Percentiles rank a stretch among this genome's conserved stretches.
These are phyloP conservation scores for Colletotrichum eleusines DNA, from an alignment of 2,329 filamentous ascomycete genomes.

Conservation along the genomic window DNA sequence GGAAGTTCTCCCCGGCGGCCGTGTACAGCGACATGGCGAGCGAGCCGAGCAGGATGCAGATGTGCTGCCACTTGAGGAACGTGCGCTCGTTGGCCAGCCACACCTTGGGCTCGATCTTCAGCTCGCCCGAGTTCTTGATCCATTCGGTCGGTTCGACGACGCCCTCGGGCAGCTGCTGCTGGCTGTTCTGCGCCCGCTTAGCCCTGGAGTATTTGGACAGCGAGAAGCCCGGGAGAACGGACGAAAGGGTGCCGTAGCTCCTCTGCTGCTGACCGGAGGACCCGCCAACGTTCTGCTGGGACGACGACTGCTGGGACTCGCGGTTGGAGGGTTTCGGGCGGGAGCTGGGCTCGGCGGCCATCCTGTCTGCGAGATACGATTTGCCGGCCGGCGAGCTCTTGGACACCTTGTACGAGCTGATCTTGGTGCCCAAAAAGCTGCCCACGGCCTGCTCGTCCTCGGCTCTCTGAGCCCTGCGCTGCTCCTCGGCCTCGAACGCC, in stretches of 20 bases:
- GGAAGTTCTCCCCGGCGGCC: conserved; percentile 81
- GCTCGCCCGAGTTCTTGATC: conserved; percentile 94
- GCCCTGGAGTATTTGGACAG: conserved; percentile 79
- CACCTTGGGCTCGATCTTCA: conserved; percentile 96
- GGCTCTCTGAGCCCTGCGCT: conserved; percentile 81
- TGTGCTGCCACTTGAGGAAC: conserved; percentile 99
- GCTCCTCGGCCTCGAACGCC: conserved; percentile 92
- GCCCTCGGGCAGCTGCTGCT: conserved; percentile 79
- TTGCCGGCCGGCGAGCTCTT: conserved; percentile 76
- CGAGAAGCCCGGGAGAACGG: conserved; percentile 85
- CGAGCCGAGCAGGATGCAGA: conserved; percentile 86
- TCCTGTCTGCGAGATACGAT: conserved; percentile 71
- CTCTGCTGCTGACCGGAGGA: conserved; percentile 31
- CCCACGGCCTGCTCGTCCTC: conserved; percentile 92
- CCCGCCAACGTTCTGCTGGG: conserved; percentile 53
- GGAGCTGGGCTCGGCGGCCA: conserved; percentile 59
- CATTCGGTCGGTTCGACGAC: conserved; percentile 87
- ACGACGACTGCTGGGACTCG: conserved; percentile 45
- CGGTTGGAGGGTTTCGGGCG: conserved; percentile 45
- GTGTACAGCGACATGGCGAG: conserved; percentile 90
- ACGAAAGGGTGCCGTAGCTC: conserved; percentile 71
- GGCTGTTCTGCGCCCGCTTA: conserved; percentile 62
- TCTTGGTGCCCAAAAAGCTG: conserved; percentile 78
- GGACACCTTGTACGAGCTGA: conserved; percentile 67
- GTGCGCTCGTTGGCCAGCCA: conserved; percentile 99